phyloP scores from a whole-genome alignment of 192 early-diverging fungal genomes.

The Powellomyces hirtus region DNA sequence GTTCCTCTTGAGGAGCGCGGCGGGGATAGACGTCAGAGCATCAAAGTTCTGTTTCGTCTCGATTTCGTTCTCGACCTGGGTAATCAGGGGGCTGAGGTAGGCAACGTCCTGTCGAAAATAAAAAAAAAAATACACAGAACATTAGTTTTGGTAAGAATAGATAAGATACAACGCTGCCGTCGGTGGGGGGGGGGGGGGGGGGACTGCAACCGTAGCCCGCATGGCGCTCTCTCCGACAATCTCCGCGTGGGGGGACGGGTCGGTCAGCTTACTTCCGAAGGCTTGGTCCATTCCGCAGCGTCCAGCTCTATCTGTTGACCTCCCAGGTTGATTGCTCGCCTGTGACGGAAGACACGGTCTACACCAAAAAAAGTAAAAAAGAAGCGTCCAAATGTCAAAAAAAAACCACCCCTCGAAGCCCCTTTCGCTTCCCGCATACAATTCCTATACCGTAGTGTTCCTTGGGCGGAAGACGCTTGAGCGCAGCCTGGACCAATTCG shows the following conservation, averaged over 20 bases:
- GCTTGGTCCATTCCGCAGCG: conserved; percentile 69
- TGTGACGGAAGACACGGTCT: conserved; percentile 77
- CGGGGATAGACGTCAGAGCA: conserved; percentile 40
- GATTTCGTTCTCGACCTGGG: conserved; percentile 76
- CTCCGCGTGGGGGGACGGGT: background rate
- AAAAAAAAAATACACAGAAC: too few relatives aligned
- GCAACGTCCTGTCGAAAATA: conserved; percentile 73
- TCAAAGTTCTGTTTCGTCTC: conserved; percentile 49
- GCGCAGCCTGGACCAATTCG: conserved; percentile 75
- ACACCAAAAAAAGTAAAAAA: background rate
- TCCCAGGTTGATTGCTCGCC: conserved; percentile 73
- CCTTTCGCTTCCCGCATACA: too few relatives aligned
- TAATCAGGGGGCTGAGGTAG: conserved; percentile 80
- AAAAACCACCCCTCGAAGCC: too few relatives aligned
- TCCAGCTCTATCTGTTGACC: conserved; percentile 69
- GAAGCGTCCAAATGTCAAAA: too few relatives aligned
- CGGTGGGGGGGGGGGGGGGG: too few relatives aligned
- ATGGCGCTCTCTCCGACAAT: too few relatives aligned
- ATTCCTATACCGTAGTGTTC: conserved; percentile 50
- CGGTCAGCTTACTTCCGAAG: conserved; percentile 58
- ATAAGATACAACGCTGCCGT: too few relatives aligned
- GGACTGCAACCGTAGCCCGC: too few relatives aligned
- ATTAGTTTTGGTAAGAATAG: too few relatives aligned
- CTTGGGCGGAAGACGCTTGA: conserved; percentile 69
- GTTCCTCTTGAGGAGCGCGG: conserved; percentile 38